Conservation (phyloP, 805 yeast genomes). For the Jamesozyma gamospora region DNA sequence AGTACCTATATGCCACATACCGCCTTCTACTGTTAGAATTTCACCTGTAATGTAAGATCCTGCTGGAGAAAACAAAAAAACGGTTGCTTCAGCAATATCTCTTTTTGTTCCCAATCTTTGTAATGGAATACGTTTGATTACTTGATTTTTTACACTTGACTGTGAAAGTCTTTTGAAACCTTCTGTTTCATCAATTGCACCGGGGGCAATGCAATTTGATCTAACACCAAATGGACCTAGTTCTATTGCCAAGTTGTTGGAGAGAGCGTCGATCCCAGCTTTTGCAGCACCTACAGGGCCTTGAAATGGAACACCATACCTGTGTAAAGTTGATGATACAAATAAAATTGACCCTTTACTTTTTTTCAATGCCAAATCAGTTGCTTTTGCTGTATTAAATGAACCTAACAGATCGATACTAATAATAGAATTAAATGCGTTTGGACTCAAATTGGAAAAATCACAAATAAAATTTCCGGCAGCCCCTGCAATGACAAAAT, state of each 20-base stretch:
- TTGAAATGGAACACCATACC: constrained; percentile 82
- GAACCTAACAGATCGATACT: constrained; percentile 84
- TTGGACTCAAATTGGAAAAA: constrained; percentile 65
- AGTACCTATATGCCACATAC: constrained; percentile 70
- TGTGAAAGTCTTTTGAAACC: constrained; percentile 60
- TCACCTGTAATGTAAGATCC: constrained; percentile 72
- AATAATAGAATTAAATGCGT: constrained; percentile 82
- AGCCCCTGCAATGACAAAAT: constrained; percentile 87
- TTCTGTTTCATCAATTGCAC: constrained; percentile 80
- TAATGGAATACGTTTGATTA: constrained; percentile 40
- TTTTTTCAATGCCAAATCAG: constrained; percentile 51
- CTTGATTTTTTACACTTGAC: constrained; percentile 32
- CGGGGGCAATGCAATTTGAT: constrained; percentile 83
- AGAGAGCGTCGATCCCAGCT: constrained; percentile 87
- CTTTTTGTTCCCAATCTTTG: constrained; percentile 57
- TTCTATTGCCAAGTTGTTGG: constrained; percentile 79
- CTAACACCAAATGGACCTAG: constrained; percentile 83
- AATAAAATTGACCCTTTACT: constrained; percentile 67
- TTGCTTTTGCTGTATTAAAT: constrained; percentile 81
- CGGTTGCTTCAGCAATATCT: constrained; percentile 85
- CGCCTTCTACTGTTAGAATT: constrained; percentile 80
- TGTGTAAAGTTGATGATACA: constrained; percentile 84
- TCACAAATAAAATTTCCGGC: constrained; percentile 89
- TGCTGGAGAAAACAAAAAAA: constrained; percentile 75
- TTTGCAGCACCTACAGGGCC: constrained; percentile 90